Percentiles rank a stretch among this genome's conserved stretches.
phyloP scores from a whole-genome alignment of 345 rosid genomes.

The Lepidium sativum region DNA sequence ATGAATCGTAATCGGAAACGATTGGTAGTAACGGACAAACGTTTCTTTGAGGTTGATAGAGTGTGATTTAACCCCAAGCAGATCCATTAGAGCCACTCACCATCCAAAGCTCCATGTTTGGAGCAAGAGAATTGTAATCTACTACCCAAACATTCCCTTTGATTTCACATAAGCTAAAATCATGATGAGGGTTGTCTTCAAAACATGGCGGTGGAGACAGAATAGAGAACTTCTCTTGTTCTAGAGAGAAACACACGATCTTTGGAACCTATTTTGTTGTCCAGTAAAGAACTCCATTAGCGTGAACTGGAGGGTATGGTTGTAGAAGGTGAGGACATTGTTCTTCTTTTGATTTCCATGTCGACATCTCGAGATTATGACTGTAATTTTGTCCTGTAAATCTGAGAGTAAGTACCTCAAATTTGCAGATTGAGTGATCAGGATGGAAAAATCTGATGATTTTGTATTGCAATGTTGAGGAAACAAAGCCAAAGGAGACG shows the following conservation, averaged over 20 bases:
- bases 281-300: slow-evolving; percentile 17
- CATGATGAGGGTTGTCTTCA: slow-evolving; percentile 5
- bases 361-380: slow-evolving; percentile 10
- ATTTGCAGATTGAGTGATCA: slow-evolving; percentile 2
- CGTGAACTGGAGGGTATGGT: slow-evolving; percentile 17
- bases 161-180: slow-evolving; percentile 14
- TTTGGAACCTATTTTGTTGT: slow-evolving; percentile 5
- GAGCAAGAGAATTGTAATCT: slow-evolving; percentile 12
- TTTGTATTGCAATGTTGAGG: slow-evolving; percentile 13
- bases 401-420: slow-evolving; percentile 15
- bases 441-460: slow-evolving; percentile 6
- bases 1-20: slow-evolving; percentile 10
- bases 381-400: background rate
- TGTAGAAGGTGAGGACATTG: slow-evolving; percentile 8
- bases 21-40: background rate
- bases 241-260: slow-evolving; percentile 23
- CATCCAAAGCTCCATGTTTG: slow-evolving; percentile 17
- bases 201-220: slow-evolving; percentile 16
- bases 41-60: background rate
- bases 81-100: slow-evolving; percentile 6
- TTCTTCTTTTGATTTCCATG: slow-evolving; percentile 15
- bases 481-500: slow-evolving; percentile 18
- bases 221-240: slow-evolving; percentile 20
- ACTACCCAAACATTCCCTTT: slow-evolving; percentile 17
- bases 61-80: slow-evolving; percentile 6